Evolutionary conservation across 306 rosid species (phyloP).

Genomic region (Corylus americana): DNA sequence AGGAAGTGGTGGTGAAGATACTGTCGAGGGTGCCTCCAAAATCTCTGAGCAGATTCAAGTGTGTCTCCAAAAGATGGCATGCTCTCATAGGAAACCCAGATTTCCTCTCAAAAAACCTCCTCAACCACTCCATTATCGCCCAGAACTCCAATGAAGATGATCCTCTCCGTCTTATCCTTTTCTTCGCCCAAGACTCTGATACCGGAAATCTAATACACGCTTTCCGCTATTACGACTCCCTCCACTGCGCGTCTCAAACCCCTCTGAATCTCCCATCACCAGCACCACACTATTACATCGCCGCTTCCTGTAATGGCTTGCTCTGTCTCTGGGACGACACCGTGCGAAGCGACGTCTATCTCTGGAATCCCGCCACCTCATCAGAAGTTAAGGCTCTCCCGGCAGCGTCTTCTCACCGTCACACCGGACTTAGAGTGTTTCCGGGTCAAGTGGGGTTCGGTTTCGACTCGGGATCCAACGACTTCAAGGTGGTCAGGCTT

Average conservation of each 20-base stretch:
- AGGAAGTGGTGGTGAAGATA: background rate
- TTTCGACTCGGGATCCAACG: no score
- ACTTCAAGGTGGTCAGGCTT: no score
- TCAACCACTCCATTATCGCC: background rate
- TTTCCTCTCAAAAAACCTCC: background rate
- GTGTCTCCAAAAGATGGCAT: background rate
- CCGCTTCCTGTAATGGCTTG: no score
- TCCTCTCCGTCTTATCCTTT: background rate
- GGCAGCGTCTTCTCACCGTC: no score
- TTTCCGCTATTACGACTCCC: background rate
- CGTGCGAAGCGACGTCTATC: no score
- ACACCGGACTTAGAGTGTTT: no score
- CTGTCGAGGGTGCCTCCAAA: background rate
- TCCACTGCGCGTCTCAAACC: background rate
- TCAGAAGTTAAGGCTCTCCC: no score
- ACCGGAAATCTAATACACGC: background rate
- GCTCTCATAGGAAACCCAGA: background rate
- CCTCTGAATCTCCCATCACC: background rate
- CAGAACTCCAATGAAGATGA: background rate
- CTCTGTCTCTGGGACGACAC: no score
- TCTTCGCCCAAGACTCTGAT: no score
- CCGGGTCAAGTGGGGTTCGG: no score
- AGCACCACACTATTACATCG: no score
- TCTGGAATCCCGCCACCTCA: no score
- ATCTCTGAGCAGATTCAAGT: background rate